Evolutionary conservation across 345 rosid genomes (phyloP), one percentile per base, ranked within the genome.

Genomic region (Rhodamnia argentea): DNA sequence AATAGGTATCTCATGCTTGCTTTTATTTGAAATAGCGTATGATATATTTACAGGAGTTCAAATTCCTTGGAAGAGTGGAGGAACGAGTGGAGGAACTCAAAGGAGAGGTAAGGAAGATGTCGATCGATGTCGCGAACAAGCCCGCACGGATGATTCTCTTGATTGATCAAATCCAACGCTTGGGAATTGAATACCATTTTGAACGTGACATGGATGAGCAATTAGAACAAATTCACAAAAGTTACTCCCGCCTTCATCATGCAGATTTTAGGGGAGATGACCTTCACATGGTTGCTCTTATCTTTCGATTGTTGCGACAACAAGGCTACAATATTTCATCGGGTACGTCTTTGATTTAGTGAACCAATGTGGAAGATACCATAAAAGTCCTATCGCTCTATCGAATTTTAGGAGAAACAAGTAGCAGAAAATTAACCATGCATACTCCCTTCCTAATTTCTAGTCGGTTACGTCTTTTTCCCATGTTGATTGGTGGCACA

Each of bases 71-170:
- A 26, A 18, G 14, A 82, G 84, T 15, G 12, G 81, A 86, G 51
- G 47, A 87, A 47, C 26, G 26, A 4, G 47, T 59, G 14, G 27
- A 87, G 40, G 40, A n/a, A 13, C 54, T 88, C 52, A 87, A 85
- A 83, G 84, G 85, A 83, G 88, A 86, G 56, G 88, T 90, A 27
- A 90, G 83, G 76, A 86, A 64, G 56, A 87, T 87, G 90, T 23
- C 89, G 23, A 81, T 26, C 23, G 29, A 26, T 44, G 52, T 6
- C 1, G 8, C 13, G 40, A 40, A 27, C 8, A 62, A 62, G 74
- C 32, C 74, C 7, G 27, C 40, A 27, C 40, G 27, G 1, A 60
- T 60, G 74, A 40, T 60, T 60, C 74, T 13, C 2, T 62, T 62
- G 11, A 62, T 62, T 62, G 74, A 62, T 62, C 74, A 62, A 7